Conservation (phyloP, 2,329 filamentous ascomycete species). For the Monascus ruber region DNA sequence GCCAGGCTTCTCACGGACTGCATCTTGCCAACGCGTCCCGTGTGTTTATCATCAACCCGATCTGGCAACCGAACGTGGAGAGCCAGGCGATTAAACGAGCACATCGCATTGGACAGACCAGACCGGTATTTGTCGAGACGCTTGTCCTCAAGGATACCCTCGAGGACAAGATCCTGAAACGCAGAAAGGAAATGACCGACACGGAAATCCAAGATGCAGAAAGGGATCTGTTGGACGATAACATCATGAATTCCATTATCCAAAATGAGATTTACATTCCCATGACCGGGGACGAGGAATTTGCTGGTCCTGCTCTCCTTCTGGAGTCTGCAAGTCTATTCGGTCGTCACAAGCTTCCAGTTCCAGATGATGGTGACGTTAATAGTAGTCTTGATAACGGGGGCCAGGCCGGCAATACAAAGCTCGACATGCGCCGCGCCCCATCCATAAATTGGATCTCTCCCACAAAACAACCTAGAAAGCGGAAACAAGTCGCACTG, state of each 20-base stretch:
- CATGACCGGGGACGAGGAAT: constrained; percentile 21
- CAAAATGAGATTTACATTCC: constrained; percentile 42
- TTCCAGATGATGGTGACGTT: constrained; percentile 18
- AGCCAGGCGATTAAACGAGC: constrained; percentile 87
- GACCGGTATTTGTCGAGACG: constrained; percentile 73
- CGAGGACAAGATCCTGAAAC: constrained; percentile 70
- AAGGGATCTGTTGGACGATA: constrained; percentile 48
- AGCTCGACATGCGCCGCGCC: background rate
- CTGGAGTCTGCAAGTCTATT: constrained; percentile 23
- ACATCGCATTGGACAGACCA: constrained; percentile 72
- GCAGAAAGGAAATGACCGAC: constrained; percentile 63
- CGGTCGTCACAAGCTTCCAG: constrained; percentile 25
- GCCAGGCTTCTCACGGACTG: constrained; percentile 75
- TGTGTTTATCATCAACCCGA: constrained; percentile 81
- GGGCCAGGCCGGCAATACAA: background rate
- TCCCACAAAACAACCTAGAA: background rate
- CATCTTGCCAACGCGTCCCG: constrained; percentile 74
- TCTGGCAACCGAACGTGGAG: constrained; percentile 72
- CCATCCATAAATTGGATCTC: no score
- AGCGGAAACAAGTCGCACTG: constrained; percentile 4
- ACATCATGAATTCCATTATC: constrained; percentile 47
- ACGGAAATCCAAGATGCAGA: constrained; percentile 43
- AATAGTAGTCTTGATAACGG: background rate
- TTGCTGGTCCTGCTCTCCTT: constrained; percentile 16
- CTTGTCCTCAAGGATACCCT: constrained; percentile 68